A percentile compares a stretch with the other conserved stretches of the same genome.
phyloP scores from a whole-genome alignment of 1,284 basidiomycete genomes.

The Marasmius fiardii region DNA sequence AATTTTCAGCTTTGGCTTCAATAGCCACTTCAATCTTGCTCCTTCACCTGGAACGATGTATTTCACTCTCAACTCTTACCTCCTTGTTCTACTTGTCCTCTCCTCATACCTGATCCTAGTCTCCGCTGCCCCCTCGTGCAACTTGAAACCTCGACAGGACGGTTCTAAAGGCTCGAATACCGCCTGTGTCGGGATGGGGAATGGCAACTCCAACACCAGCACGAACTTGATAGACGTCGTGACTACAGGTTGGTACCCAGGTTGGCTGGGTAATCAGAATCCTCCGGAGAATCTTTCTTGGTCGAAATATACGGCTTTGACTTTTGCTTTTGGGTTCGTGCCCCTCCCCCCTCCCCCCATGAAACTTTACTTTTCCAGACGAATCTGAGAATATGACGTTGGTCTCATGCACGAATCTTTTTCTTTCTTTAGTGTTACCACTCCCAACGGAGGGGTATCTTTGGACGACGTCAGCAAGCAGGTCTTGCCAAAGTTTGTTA shows the following conservation, averaged over 20 bases:
- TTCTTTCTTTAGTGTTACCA: slow-evolving; percentile 33
- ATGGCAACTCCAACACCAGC: not conserved
- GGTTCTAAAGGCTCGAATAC: not conserved
- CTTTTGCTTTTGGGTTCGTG: slow-evolving; percentile 62
- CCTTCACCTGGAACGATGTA: not conserved
- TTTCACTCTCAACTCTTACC: not conserved
- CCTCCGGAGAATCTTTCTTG: slow-evolving; percentile 46
- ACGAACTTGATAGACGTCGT: slow-evolving; percentile 18
- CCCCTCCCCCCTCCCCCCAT: too few species aligned
- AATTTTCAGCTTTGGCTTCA: not conserved
- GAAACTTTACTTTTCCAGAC: too few species aligned
- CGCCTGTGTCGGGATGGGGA: not conserved
- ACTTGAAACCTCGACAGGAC: not conserved
- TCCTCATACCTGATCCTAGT: not conserved
- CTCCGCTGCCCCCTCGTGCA: not conserved
- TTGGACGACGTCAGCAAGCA: slow-evolving; percentile 36
- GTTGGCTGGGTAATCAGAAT: slow-evolving; percentile 43
- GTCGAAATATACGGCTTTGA: slow-evolving; percentile 52
- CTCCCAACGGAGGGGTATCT: slow-evolving; percentile 35
- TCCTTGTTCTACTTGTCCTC: not conserved
- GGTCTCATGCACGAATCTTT: not conserved
- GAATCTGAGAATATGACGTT: not conserved
- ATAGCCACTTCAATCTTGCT: too few species aligned
- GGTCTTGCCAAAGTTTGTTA: slow-evolving; percentile 49
- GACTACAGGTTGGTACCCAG: slow-evolving; percentile 56